A percentile compares a stretch with the other conserved stretches of the same genome.
Conservation (phyloP, 805 yeast genomes). For the Kurtzmaniella fragi region DNA sequence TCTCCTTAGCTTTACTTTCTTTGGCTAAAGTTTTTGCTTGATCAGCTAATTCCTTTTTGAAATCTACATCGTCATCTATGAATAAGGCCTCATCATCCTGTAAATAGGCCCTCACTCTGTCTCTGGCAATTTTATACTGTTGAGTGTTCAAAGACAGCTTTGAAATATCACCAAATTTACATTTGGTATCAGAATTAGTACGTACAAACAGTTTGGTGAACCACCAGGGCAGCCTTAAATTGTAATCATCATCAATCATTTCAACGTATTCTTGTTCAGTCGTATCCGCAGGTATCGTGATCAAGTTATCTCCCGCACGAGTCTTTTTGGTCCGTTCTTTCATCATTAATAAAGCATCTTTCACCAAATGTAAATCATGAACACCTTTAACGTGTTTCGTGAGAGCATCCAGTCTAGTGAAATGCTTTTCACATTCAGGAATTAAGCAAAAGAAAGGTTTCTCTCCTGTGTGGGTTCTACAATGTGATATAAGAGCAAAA, state of each 20-base stretch:
- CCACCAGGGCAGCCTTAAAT: slow-evolving; percentile 40
- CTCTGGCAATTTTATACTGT: slow-evolving; percentile 28
- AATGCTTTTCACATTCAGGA: slow-evolving; percentile 61
- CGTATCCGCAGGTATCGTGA: slow-evolving; percentile 16
- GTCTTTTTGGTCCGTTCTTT: slow-evolving; percentile 27
- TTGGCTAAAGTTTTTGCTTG: not conserved
- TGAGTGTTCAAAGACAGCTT: slow-evolving; percentile 26
- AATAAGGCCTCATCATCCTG: slow-evolving; percentile 11
- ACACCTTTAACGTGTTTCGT: slow-evolving; percentile 58
- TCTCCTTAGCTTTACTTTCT: slow-evolving; percentile 8
- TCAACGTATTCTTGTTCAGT: slow-evolving; percentile 23
- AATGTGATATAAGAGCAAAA: slow-evolving; percentile 57
- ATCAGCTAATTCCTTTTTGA: slow-evolving; percentile 1
- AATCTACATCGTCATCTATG: slow-evolving; percentile 11
- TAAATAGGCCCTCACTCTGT: slow-evolving; percentile 24
- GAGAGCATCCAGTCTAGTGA: slow-evolving; percentile 57
- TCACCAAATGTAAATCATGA: slow-evolving; percentile 46
- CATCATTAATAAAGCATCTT: slow-evolving; percentile 27
- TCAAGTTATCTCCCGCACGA: slow-evolving; percentile 7
- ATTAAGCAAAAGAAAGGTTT: slow-evolving; percentile 60
- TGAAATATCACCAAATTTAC: slow-evolving; percentile 13
- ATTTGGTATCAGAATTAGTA: slow-evolving; percentile 1
- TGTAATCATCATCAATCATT: slow-evolving; percentile 29
- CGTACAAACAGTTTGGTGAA: slow-evolving; percentile 22
- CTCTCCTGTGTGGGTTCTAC: slow-evolving; percentile 63